A percentile compares a stretch with the other conserved stretches of the same genome.
These are phyloP conservation scores for Erucastrum elatum DNA, from an alignment of 345 rosid genomes.

Conservation along the genomic window DNA sequence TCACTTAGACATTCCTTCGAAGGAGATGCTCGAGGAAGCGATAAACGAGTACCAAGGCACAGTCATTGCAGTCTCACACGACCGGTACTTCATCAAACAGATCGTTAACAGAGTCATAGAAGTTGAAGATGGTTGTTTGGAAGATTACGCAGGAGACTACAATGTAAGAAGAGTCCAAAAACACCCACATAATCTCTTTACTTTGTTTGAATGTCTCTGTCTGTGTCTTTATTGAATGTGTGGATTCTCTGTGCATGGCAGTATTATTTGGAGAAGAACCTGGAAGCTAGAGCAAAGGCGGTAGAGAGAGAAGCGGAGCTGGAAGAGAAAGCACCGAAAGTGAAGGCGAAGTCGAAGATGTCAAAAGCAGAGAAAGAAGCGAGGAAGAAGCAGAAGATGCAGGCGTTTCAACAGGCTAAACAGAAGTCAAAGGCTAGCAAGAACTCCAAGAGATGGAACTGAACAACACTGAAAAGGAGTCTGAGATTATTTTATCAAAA, in stretches of 20 bases:
- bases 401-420: conserved; percentile 87
- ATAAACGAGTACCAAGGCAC: conserved; percentile 83
- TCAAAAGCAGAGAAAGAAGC: conserved; percentile 97
- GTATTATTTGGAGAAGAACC: conserved; percentile 95
- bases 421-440: conserved; percentile 41
- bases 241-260: conserved; percentile 30
- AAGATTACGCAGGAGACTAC: conserved; percentile 47
- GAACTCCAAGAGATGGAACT: conserved; percentile 98
- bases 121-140: neutral
- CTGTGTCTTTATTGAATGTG: neutral
- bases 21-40: conserved; percentile 99
- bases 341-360: conserved; percentile 96
- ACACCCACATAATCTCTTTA: neutral
- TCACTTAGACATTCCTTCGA: conserved; percentile 95
- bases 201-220: neutral
- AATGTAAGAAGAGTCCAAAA: conserved; percentile 50
- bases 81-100: conserved; percentile 57
- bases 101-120: neutral
- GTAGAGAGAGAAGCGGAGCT: conserved; percentile 84
- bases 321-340: conserved; percentile 88
- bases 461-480: conserved; percentile 27
- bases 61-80: conserved; percentile 85
- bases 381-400: conserved; percentile 85
- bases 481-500: neutral
- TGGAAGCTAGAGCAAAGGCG: conserved; percentile 75